Conservation (phyloP, 495 filamentous ascomycete genomes). For the Patellaria atrata region DNA sequence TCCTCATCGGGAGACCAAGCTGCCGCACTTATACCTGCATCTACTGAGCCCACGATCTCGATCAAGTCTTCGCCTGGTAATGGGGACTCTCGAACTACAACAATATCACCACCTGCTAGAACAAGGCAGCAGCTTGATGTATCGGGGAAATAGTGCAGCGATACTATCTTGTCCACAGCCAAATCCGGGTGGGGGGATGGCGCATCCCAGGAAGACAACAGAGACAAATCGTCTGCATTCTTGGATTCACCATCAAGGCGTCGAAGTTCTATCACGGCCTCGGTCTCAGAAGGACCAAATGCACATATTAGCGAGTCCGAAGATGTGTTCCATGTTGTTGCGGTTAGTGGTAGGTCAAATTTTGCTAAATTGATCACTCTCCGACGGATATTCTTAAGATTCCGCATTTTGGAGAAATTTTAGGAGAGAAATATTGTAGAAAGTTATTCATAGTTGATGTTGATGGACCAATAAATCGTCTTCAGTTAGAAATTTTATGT, state of each 20-base stretch:
- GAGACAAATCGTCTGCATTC: conserved; percentile 5
- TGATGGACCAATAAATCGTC: background rate
- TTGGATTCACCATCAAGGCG: conserved; percentile 12
- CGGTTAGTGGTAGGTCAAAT: conserved; percentile 23
- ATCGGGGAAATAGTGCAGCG: conserved; percentile 74
- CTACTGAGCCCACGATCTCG: conserved; percentile 86
- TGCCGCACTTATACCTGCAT: conserved; percentile 78
- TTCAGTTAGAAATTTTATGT: too few relatives aligned
- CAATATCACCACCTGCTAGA: conserved; percentile 80
- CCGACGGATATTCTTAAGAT: conserved; percentile 22
- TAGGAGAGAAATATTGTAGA: background rate
- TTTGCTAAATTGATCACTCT: conserved; percentile 15
- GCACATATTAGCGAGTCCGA: conserved; percentile 24
- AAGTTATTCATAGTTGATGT: background rate
- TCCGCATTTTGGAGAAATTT: conserved; percentile 22
- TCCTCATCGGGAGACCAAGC: conserved; percentile 95
- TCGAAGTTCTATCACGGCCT: conserved; percentile 24
- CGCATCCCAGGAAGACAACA: conserved; percentile 77
- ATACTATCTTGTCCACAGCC: conserved; percentile 52
- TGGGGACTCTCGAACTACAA: conserved; percentile 66
- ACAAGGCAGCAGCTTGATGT: conserved; percentile 62
- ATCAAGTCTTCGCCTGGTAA: conserved; percentile 57
- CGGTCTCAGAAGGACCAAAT: conserved; percentile 22
- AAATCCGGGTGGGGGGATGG: conserved; percentile 56
- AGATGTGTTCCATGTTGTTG: conserved; percentile 23